Base-by-base conservation (phyloP, 345 rosid species). In the Moringa oleifera region DNA sequence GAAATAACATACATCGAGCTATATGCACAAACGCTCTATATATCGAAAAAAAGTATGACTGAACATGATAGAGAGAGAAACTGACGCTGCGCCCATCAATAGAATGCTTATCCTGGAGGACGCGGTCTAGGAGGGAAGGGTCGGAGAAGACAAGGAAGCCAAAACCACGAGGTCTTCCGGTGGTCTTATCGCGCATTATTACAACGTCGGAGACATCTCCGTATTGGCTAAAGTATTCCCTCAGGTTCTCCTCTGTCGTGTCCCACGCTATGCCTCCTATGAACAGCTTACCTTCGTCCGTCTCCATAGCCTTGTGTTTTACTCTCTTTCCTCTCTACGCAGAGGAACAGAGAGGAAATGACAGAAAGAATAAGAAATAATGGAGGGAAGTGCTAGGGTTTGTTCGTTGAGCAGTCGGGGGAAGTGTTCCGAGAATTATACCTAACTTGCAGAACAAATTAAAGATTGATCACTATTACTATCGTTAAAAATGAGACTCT, bases 261-360 rank as follows among this genome's bases (percentile, higher is more conserved):
- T 90, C 97, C 97, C 95, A 90, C 46, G 97, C 88, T 62, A 90
- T 75, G 63, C 97, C 97, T 24, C 95, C 95, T 59, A 88, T 81
- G 73, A 88, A 90, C 18, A 90, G 85, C 83, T 87, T 82, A 46
- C 95, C 95, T 68, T 79, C 90, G 80, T 91, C 90, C 28, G 89
- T 82, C 65, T 86, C 87, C 91, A 91, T 78, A 20, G 53, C 1
- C 49, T 15, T 56, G 5, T n/a, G 11, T 4, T 4, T 33, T 4
- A 33, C 17, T 10, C 53, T 55, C 72, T 54, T 28, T 46, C 19
- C 57, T 25, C 45, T 41, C 37, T 11, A 33, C 37, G 37, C 21
- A 28, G 45, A 23, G 50, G 6, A 41, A 19, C 18, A 15, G 4
- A 41, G 47, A 11, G 47, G 13, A 11, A 28, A 7, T 41, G 47